Evolutionary conservation across 1,284 basidiomycete species (phyloP), one percentile per base, ranked within the genome.

Genomic region (Ustilago tritici): DNA sequence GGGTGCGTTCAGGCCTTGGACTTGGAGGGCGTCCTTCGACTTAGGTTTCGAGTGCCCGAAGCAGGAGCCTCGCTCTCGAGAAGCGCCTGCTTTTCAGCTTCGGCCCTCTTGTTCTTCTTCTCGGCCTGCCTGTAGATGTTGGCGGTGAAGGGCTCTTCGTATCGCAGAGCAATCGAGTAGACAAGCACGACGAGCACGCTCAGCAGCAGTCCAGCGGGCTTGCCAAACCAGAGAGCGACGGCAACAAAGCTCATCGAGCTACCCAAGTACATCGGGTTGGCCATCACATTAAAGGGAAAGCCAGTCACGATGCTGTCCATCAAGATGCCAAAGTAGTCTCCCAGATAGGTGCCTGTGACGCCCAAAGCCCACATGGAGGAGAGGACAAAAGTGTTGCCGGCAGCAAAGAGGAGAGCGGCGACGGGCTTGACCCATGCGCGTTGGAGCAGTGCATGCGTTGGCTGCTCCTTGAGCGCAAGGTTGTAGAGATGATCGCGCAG

Each of bases 261-360:
- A n/a, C 85, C 85, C 67, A 70, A 73, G 78, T 98, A 98, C 96
- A 98, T 98, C 0, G 96, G 96, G 87, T 98, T 92, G 50, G 91
- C 89, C 68, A 96, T 89, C 58, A 98, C 90, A 85, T 96, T 97
- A 90, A 98, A 99, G 0, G 96, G 96, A 88, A 99, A 99, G 23
- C 93, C 92, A 6, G 88, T 89, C 61, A 89, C 87, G 76, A 89
- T 87, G 61, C 92, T 89, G 84, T 95, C 92, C 95, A 98, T 97
- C 62, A 98, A 89, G 81, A 98, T 98, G n/a, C 96, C 96, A 87
- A 98, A 99, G 88, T 98, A 98, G 88, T 98, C 96, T 6, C 96
- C 95, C 53, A 98, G 90, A 66, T 83, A 88, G 70, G 81, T 86
- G 66, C 95, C 95, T 9, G 95, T 97, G 75, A 98, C 89, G 17